These are phyloP conservation scores for Fusarium transvaalense DNA, from an alignment of 2,329 filamentous ascomycete species.

Conservation along the genomic window DNA sequence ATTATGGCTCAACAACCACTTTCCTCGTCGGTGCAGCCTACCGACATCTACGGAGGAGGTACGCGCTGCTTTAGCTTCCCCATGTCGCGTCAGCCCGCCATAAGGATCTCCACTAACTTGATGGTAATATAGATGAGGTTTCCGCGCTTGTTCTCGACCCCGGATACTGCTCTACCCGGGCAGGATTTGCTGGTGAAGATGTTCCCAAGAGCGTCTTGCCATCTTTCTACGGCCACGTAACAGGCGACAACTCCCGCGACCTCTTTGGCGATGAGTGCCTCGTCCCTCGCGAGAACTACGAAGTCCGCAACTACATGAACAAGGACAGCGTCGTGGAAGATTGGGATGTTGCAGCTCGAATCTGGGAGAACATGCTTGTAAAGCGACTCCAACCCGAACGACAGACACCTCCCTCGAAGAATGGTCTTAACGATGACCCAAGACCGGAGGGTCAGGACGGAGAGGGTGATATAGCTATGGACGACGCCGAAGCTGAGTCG, in stretches of 20 bases:
- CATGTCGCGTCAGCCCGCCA: slow-evolving; percentile 32
- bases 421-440: slow-evolving; percentile 80
- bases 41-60: slow-evolving; percentile 75
- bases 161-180: slow-evolving; percentile 90
- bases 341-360: slow-evolving; percentile 89
- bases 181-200: slow-evolving; percentile 97
- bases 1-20: slow-evolving; percentile 69
- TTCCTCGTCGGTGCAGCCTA: slow-evolving; percentile 68
- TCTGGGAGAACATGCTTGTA: slow-evolving; percentile 95
- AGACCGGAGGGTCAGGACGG: slow-evolving; percentile 71
- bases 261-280: slow-evolving; percentile 94
- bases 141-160: slow-evolving; percentile 96
- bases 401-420: slow-evolving; percentile 76
- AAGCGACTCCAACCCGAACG: slow-evolving; percentile 85
- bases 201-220: slow-evolving; percentile 93
- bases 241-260: slow-evolving; percentile 61
- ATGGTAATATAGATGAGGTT: slow-evolving; percentile 80
- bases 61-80: slow-evolving; percentile 44
- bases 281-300: slow-evolving; percentile 78
- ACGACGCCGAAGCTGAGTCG: slow-evolving; percentile 56
- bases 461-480: slow-evolving; percentile 72
- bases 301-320: slow-evolving; percentile 93
- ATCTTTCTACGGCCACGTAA: slow-evolving; percentile 82
- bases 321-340: slow-evolving; percentile 92
- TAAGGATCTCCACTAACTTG: slow-evolving; percentile 37